These are phyloP conservation scores for Mycena chlorophos DNA, from an alignment of 768 basidiomycete species.

Conservation along the genomic window DNA sequence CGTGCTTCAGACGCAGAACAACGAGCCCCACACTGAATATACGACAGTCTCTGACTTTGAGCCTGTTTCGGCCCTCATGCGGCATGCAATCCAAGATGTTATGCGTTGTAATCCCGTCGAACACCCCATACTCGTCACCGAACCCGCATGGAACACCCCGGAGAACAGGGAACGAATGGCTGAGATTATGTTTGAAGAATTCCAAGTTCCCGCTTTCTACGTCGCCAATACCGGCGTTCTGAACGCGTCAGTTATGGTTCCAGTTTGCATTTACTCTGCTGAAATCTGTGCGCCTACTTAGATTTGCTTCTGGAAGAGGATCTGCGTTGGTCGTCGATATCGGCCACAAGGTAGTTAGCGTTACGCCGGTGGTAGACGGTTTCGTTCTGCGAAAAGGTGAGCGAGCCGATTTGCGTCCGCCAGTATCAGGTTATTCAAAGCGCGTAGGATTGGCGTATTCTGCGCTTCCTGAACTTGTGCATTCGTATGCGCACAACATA, in stretches of 20 bases:
- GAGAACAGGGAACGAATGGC: slow-evolving; percentile 94
- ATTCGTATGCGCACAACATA: slow-evolving; percentile 72
- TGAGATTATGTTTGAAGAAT: slow-evolving; percentile 97
- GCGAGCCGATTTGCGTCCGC: not conserved
- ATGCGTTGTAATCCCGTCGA: slow-evolving; percentile 78
- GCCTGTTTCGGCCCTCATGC: slow-evolving; percentile 67
- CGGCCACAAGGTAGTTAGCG: slow-evolving; percentile 85
- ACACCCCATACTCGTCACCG: slow-evolving; percentile 91
- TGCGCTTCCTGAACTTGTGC: slow-evolving; percentile 75
- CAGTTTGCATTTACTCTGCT: not conserved
- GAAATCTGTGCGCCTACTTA: slow-evolving; percentile 34
- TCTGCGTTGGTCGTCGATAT: slow-evolving; percentile 97
- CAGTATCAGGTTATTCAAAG: not conserved
- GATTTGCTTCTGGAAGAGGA: slow-evolving; percentile 95
- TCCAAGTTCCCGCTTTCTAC: slow-evolving; percentile 92
- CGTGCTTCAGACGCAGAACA: slow-evolving; percentile 27
- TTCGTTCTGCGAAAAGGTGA: slow-evolving; percentile 94
- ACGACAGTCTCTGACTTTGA: slow-evolving; percentile 73
- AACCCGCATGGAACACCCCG: slow-evolving; percentile 94
- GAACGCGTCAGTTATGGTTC: slow-evolving; percentile 68
- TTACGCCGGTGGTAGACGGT: slow-evolving; percentile 95
- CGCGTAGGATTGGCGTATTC: slow-evolving; percentile 73
- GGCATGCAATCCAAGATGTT: slow-evolving; percentile 72
- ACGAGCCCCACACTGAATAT: slow-evolving; percentile 1
- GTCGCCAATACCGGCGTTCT: slow-evolving; percentile 93